Evolutionary conservation across 768 basidiomycete species (phyloP).

Genomic region (Mycena latifolia): DNA sequence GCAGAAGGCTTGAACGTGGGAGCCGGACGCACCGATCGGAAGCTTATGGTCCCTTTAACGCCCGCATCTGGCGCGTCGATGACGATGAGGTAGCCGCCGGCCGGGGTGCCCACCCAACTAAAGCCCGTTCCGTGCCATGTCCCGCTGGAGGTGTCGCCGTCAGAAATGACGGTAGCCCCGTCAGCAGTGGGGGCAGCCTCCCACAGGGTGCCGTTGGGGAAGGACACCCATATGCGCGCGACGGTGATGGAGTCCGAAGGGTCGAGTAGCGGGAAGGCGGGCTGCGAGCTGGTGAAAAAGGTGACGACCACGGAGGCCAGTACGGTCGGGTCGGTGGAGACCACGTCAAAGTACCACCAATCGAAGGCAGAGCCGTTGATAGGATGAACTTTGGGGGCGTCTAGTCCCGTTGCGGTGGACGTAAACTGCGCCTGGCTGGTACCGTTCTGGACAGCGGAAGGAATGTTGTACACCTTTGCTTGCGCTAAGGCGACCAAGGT

Average conservation of each 20-base stretch:
- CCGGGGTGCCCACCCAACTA: conserved; percentile 17
- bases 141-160: conserved; percentile 21
- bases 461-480: conserved; percentile 3
- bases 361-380: conserved; percentile 35
- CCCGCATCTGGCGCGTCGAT: conserved; percentile 32
- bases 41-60: conserved; percentile 26
- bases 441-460: not conserved
- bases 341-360: conserved; percentile 40
- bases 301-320: conserved; percentile 30
- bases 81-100: conserved; percentile 15
- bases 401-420: not conserved
- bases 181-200: not conserved
- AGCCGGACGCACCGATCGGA: not conserved
- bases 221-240: conserved; percentile 26
- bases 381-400: conserved; percentile 32
- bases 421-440: conserved; percentile 18
- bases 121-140: conserved; percentile 33
- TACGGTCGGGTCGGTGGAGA: conserved; percentile 29
- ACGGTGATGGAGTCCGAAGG: conserved; percentile 18
- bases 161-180: conserved; percentile 16
- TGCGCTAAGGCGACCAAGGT: too few relatives aligned
- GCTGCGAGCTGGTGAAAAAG: conserved; percentile 31
- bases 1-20: not conserved
- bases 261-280: conserved; percentile 25
- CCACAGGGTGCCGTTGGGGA: conserved; percentile 29